Percentiles rank a stretch among this genome's conserved stretches.
phyloP scores from a whole-genome alignment of 164 flowering plant genomes.

The Nymphaea colorata region DNA sequence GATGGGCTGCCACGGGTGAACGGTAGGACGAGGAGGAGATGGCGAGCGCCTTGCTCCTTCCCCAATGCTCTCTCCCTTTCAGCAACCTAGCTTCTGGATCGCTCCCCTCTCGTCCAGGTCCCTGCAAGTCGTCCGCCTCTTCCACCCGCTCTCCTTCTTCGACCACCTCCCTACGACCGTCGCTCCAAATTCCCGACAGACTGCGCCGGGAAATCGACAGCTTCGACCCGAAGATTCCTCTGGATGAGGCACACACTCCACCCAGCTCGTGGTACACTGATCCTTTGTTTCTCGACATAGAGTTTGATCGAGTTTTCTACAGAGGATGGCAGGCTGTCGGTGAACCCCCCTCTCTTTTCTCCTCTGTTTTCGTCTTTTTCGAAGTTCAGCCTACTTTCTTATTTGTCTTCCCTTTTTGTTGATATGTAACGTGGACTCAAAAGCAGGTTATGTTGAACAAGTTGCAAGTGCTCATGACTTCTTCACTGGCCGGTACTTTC shows the following conservation, averaged over 20 bases:
- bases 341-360: slow-evolving; percentile 9
- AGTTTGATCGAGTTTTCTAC: slow-evolving; percentile 60
- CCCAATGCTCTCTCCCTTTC: neutral
- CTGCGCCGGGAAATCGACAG: slow-evolving; percentile 6
- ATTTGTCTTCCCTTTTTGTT: neutral
- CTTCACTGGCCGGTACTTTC: slow-evolving; percentile 74
- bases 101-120: neutral
- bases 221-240: slow-evolving; percentile 55
- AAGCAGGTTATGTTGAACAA: slow-evolving; percentile 57
- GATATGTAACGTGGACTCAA: no score
- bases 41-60: neutral
- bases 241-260: slow-evolving; percentile 65
- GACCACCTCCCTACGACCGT: neutral
- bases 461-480: slow-evolving; percentile 44
- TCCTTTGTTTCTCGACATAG: slow-evolving; percentile 43
- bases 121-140: neutral
- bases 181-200: neutral
- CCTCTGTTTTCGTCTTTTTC: neutral
- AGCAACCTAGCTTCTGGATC: neutral
- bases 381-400: neutral
- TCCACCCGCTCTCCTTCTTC: neutral
- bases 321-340: slow-evolving; percentile 85
- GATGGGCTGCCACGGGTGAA: no score
- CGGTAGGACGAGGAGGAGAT: neutral
- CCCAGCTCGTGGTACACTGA: slow-evolving; percentile 89